A percentile compares a stretch with the other conserved stretches of the same genome.
Conservation (phyloP, 106 monocot genomes). For the Cymbidium sinense region DNA sequence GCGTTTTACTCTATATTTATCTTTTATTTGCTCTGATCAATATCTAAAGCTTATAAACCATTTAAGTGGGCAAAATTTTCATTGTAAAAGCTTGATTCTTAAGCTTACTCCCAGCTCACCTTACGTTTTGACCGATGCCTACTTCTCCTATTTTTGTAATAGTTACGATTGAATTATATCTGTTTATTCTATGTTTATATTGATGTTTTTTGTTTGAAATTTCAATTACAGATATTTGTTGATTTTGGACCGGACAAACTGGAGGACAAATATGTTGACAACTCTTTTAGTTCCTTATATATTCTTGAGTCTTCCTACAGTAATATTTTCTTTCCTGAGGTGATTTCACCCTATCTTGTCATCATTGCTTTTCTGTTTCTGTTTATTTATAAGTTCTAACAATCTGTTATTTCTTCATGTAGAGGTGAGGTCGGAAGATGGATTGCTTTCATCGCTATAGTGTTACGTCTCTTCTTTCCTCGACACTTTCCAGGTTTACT, state of each 20-base stretch:
- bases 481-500: conserved; percentile 59
- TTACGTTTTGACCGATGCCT: not conserved
- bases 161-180: not conserved
- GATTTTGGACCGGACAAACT: conserved; percentile 85
- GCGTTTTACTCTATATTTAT: not conserved
- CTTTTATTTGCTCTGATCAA: not conserved
- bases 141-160: not conserved
- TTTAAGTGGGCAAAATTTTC: not conserved
- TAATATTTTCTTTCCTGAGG: conserved; percentile 65
- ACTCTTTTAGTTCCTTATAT: conserved; percentile 86
- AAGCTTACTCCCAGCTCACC: not conserved
- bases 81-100: not conserved
- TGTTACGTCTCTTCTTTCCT: conserved; percentile 82
- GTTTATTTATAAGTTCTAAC: not conserved
- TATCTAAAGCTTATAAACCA: not conserved
- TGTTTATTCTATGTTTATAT: not conserved
- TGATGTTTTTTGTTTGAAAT: not conserved
- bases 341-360: conserved; percentile 10
- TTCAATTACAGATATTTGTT: conserved; percentile 55
- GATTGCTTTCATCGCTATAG: conserved; percentile 76
- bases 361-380: not conserved
- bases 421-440: conserved; percentile 94
- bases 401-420: not conserved
- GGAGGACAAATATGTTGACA: conserved; percentile 91
- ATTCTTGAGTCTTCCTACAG: conserved; percentile 70